Evolutionary conservation across 495 filamentous ascomycete genomes (phyloP).

Genomic region (Aspergillus indologenus): DNA sequence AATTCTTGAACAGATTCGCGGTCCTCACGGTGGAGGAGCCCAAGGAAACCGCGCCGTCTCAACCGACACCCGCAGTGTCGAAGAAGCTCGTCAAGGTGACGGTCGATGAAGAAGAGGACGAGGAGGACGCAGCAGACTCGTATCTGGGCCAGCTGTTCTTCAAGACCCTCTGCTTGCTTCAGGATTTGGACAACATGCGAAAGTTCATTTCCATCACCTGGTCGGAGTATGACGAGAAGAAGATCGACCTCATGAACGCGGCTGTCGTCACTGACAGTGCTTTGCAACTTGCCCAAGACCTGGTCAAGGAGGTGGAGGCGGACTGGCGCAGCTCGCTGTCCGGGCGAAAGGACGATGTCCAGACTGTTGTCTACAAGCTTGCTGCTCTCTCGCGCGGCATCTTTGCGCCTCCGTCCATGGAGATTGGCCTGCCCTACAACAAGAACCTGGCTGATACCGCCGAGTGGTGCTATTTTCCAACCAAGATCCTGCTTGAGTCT

Average conservation of each 20-base stretch:
- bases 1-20: conserved; percentile 29
- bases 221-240: conserved; percentile 31
- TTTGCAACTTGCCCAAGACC: conserved; percentile 26
- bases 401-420: conserved; percentile 20
- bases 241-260: conserved; percentile 32
- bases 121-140: conserved; percentile 21
- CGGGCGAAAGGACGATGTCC: conserved; percentile 15
- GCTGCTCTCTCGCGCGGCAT: conserved; percentile 16
- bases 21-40: conserved; percentile 35
- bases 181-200: conserved; percentile 28
- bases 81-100: conserved; percentile 26
- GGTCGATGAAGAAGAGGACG: conserved; percentile 23
- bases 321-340: conserved; percentile 18
- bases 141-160: conserved; percentile 24
- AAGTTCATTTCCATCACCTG: conserved; percentile 27
- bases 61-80: conserved; percentile 12
- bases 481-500: conserved; percentile 22
- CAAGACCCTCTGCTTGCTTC: conserved; percentile 28
- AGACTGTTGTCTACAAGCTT: conserved; percentile 20
- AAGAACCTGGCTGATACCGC: conserved; percentile 29
- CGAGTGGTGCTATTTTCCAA: conserved; percentile 29
- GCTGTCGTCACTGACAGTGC: conserved; percentile 33
- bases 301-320: conserved; percentile 21
- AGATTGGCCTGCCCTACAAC: conserved; percentile 33
- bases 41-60: conserved; percentile 16